Conservation (phyloP, 2,329 filamentous ascomycete genomes). For the Ascomycota sp. region DNA sequence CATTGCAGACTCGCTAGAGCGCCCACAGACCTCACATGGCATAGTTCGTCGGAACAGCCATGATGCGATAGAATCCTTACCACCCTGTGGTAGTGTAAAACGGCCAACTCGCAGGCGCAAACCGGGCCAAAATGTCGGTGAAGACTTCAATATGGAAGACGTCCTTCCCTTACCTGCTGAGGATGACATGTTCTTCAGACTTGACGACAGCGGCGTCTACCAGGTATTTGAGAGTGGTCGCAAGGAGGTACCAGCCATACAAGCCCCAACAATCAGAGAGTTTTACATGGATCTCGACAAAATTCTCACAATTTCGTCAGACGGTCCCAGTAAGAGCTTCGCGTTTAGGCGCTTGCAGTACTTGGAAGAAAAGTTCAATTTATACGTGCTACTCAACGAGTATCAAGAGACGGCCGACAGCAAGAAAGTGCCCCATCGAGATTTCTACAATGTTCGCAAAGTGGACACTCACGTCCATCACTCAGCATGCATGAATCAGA, state of each 20-base stretch:
- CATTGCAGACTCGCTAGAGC: slow-evolving; percentile 3
- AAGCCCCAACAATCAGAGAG: slow-evolving; percentile 78
- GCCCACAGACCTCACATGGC: slow-evolving; percentile 1
- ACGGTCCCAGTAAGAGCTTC: slow-evolving; percentile 91
- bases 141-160: slow-evolving; percentile 72
- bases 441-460: slow-evolving; percentile 97
- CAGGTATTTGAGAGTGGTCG: slow-evolving; percentile 63
- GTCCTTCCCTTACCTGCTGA: slow-evolving; percentile 48
- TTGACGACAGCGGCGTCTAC: slow-evolving; percentile 73
- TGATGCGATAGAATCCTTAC: too few species aligned
- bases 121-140: slow-evolving; percentile 71
- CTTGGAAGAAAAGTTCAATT: slow-evolving; percentile 87
- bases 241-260: slow-evolving; percentile 45
- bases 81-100: too few species aligned
- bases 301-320: slow-evolving; percentile 71
- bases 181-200: slow-evolving; percentile 49
- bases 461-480: slow-evolving; percentile 98
- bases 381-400: slow-evolving; percentile 82
- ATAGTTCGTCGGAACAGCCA: not conserved
- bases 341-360: slow-evolving; percentile 88
- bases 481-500: slow-evolving; percentile 98
- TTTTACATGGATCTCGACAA: slow-evolving; percentile 89
- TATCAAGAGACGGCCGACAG: slow-evolving; percentile 96
- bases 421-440: slow-evolving; percentile 89
- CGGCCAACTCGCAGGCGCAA: slow-evolving; percentile 44